Base-by-base conservation (phyloP, 306 rosid species). In the Aeschynomene evenia region DNA sequence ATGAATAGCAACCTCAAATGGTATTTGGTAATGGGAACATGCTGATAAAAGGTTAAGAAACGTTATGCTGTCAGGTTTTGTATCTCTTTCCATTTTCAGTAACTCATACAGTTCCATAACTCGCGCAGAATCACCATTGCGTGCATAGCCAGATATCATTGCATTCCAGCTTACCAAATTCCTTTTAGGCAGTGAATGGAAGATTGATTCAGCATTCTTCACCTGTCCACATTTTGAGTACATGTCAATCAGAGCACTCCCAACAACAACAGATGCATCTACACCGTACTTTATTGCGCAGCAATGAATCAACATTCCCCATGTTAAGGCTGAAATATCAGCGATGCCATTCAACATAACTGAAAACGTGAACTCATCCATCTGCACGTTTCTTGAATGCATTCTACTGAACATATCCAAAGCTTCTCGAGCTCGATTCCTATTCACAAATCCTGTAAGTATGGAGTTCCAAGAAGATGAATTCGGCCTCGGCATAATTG, bases 401-500 rank as follows among this genome's bases (percentile, higher is more conserved):
- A 90, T 88, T 45, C 70, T 77, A 68, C 76, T 15, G 70, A 88
- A 84, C 72, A 82, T 48, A 31, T 69, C 78, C 84, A 88, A 66
- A 66, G 96, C 91, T 68, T 73, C 79, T 68, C 48, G 60, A 61
- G 81, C 78, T 75, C 56, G 79, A 68, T 78, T 74, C 73, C 90
- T 79, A 79, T 88, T 81, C 20, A 90, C 91, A 72, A 67, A 82
- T 15, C 92, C 97, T 13, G 90, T 84, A 51, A 90, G 77, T 60
- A 88, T 58, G 0, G 95, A 80, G 62, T 90, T 90, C 97, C 95
- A 90, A 11, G 97, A 86, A 50, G 95, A 86, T 4, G 87, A 79
- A 78, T 84, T 83, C 2, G 92, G 87, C 34, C 64, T 81, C 13
- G 88, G 86, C 90, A 88, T 81, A 12, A 34, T 63, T 24, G 70